Conservation (phyloP, 2,329 filamentous ascomycete genomes). For the Penicillium sp. region DNA sequence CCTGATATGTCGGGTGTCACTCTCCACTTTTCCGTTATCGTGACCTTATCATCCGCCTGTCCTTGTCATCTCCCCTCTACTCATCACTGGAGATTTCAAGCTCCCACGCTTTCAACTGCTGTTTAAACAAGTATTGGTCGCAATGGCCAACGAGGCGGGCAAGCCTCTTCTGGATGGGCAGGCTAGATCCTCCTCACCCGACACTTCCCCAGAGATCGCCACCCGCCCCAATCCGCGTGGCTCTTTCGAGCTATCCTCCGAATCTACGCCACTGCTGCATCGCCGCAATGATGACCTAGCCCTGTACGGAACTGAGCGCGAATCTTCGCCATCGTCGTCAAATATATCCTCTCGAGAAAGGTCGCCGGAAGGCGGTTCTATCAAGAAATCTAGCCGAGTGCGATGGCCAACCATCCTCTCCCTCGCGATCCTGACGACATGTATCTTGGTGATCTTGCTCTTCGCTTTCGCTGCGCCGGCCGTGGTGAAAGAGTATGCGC, state of each 20-base stretch:
- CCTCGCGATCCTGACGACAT: slow-evolving; percentile 57
- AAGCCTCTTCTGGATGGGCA: slow-evolving; percentile 28
- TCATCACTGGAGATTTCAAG: background rate
- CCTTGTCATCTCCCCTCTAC: background rate
- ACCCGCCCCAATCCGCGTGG: slow-evolving; percentile 14
- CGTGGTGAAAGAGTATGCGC: slow-evolving; percentile 76
- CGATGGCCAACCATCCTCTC: slow-evolving; percentile 77
- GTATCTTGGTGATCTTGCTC: slow-evolving; percentile 63
- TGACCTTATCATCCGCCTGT: slow-evolving; percentile 19
- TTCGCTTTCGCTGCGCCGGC: slow-evolving; percentile 76
- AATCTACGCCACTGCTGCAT: slow-evolving; percentile 41
- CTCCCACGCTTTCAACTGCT: too few relatives aligned
- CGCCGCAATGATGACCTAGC: slow-evolving; percentile 30
- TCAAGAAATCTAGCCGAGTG: slow-evolving; percentile 29
- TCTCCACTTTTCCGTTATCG: slow-evolving; percentile 22
- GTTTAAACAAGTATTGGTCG: slow-evolving; percentile 7
- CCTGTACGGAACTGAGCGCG: slow-evolving; percentile 28
- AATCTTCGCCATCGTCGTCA: slow-evolving; percentile 17
- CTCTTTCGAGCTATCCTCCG: slow-evolving; percentile 36
- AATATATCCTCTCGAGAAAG: slow-evolving; percentile 16
- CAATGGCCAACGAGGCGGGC: slow-evolving; percentile 34
- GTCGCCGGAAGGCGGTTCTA: slow-evolving; percentile 12
- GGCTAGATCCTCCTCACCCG: slow-evolving; percentile 19
- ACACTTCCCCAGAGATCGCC: slow-evolving; percentile 13
- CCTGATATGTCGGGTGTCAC: background rate